Conservation (phyloP, 306 rosid species). For the Lablab purpureus region DNA sequence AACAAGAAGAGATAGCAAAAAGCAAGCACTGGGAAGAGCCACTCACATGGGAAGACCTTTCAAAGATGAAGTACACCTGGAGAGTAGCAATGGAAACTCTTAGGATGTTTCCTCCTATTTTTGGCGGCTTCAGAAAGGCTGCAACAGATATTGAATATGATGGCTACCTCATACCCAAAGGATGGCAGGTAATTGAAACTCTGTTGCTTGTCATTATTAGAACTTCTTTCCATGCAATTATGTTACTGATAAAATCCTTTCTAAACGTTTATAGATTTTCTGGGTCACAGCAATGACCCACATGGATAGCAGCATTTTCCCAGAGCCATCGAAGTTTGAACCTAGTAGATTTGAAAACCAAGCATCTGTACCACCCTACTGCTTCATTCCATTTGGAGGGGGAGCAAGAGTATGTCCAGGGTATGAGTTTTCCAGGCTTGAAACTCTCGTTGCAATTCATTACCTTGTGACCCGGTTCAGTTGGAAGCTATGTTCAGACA, state of each 20-base stretch:
- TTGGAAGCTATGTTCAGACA: conserved; percentile 74
- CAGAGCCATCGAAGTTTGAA: conserved; percentile 73
- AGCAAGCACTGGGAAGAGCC: conserved; percentile 61
- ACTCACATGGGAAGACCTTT: conserved; percentile 80
- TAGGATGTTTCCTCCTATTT: conserved; percentile 70
- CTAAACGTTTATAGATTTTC: conserved; percentile 57
- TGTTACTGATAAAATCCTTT: conserved; percentile 11
- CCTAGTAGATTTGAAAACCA: conserved; percentile 76
- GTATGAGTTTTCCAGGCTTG: conserved; percentile 70
- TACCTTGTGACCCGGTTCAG: conserved; percentile 68
- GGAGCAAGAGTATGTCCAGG: conserved; percentile 82
- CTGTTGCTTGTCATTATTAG: background rate
- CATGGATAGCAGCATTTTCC: conserved; percentile 66
- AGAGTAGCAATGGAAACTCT: conserved; percentile 78
- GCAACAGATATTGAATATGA: conserved; percentile 62
- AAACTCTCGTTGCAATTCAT: conserved; percentile 71
- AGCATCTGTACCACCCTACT: conserved; percentile 64
- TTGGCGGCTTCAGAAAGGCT: conserved; percentile 68
- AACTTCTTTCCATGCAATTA: conserved; percentile 23
- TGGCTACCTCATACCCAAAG: conserved; percentile 79
- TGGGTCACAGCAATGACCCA: conserved; percentile 77
- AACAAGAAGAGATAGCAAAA: conserved; percentile 72
- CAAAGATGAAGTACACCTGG: conserved; percentile 91
- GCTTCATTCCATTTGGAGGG: conserved; percentile 74
- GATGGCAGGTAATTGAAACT: conserved; percentile 80